A percentile compares a stretch with the other conserved stretches of the same genome.
phyloP scores from a whole-genome alignment of 2,329 filamentous ascomycete genomes.

The Claviceps arundinis region DNA sequence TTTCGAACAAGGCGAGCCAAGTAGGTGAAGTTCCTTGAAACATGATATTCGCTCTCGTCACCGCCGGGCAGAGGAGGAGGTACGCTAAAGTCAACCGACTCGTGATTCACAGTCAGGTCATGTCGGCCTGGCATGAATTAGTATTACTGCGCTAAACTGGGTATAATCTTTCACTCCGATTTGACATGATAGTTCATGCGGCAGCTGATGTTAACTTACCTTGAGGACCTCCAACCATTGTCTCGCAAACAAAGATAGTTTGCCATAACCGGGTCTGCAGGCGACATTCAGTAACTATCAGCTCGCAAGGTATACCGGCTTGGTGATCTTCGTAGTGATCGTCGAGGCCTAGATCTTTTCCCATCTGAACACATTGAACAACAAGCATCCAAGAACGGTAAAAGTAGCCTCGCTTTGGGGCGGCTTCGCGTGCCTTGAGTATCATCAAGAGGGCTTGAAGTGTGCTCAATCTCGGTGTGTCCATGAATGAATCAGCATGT shows the following conservation, averaged over 20 bases:
- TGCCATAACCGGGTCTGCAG: slow-evolving; percentile 86
- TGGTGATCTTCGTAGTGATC: slow-evolving; percentile 75
- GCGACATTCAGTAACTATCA: slow-evolving; percentile 59
- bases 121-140: slow-evolving; percentile 47
- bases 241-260: slow-evolving; percentile 68
- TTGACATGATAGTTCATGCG: background rate
- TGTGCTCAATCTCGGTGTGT: slow-evolving; percentile 78
- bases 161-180: background rate
- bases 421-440: slow-evolving; percentile 82
- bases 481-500: slow-evolving; percentile 88
- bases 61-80: slow-evolving; percentile 49
- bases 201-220: slow-evolving; percentile 34
- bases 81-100: slow-evolving; percentile 63
- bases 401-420: slow-evolving; percentile 86
- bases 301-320: slow-evolving; percentile 56
- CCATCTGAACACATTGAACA: slow-evolving; percentile 86
- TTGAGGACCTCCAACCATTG: slow-evolving; percentile 90
- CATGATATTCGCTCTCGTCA: slow-evolving; percentile 61
- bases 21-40: slow-evolving; percentile 75
- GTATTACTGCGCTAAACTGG: background rate
- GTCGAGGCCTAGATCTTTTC: slow-evolving; percentile 77
- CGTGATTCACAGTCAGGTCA: slow-evolving; percentile 62
- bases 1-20: slow-evolving; percentile 66
- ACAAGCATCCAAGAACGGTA: slow-evolving; percentile 96
- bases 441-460: slow-evolving; percentile 81